These are phyloP conservation scores for Yamadazyma nakazawae DNA, from an alignment of 805 yeast genomes.

Conservation along the genomic window DNA sequence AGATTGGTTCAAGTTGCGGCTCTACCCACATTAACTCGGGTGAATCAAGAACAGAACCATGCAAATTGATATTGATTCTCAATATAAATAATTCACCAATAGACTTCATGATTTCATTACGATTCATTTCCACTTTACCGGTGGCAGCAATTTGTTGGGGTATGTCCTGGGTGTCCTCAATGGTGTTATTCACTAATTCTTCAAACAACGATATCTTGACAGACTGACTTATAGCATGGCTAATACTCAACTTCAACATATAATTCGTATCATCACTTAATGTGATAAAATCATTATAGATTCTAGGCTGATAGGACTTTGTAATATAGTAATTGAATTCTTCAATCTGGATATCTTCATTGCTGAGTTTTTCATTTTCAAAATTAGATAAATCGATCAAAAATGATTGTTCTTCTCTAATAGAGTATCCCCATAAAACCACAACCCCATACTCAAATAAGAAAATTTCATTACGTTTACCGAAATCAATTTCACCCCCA, in stretches of 20 bases:
- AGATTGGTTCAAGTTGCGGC: slow-evolving; percentile 95
- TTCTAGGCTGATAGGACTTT: slow-evolving; percentile 89
- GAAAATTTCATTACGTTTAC: slow-evolving; percentile 76
- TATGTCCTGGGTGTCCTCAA: slow-evolving; percentile 94
- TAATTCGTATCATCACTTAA: slow-evolving; percentile 85
- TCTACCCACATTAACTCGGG: slow-evolving; percentile 99
- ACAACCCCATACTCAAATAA: slow-evolving; percentile 96
- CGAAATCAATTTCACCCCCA: slow-evolving; percentile 91
- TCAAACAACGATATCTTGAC: slow-evolving; percentile 94
- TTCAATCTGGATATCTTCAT: slow-evolving; percentile 90
- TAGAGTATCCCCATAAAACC: slow-evolving; percentile 92
- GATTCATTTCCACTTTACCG: slow-evolving; percentile 92
- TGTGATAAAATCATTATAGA: slow-evolving; percentile 92
- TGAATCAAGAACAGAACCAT: slow-evolving; percentile 87
- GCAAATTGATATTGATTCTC: slow-evolving; percentile 75
- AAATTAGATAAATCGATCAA: slow-evolving; percentile 82
- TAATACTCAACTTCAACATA: slow-evolving; percentile 87
- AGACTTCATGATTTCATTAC: slow-evolving; percentile 94
- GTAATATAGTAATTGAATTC: slow-evolving; percentile 95
- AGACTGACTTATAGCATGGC: slow-evolving; percentile 94
- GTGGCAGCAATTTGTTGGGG: slow-evolving; percentile 94
- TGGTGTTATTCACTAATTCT: slow-evolving; percentile 93
- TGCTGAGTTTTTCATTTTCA: slow-evolving; percentile 86
- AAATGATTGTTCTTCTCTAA: slow-evolving; percentile 78
- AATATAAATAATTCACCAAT: slow-evolving; percentile 94